Conservation (phyloP, 2,329 filamentous ascomycete genomes). For the Penicillium expansum region DNA sequence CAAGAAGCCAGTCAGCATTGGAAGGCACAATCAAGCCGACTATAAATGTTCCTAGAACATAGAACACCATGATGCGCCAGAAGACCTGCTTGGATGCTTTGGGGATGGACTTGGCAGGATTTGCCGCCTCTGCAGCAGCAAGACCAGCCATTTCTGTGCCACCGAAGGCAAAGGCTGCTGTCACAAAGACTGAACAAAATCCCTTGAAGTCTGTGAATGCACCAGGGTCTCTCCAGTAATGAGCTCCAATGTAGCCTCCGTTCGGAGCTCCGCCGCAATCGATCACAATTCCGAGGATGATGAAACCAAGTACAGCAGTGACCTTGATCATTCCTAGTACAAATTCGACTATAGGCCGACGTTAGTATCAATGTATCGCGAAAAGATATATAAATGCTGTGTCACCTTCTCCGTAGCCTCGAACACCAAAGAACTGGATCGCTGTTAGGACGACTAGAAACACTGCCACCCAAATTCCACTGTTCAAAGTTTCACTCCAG, state of each 20-base stretch:
- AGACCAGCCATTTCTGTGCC: conserved; percentile 56
- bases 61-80: conserved; percentile 53
- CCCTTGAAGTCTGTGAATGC: conserved; percentile 51
- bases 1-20: conserved; percentile 41
- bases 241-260: conserved; percentile 41
- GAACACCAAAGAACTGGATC: conserved; percentile 58
- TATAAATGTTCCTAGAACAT: conserved; percentile 47
- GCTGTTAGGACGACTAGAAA: conserved; percentile 53
- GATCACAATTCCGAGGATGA: conserved; percentile 72
- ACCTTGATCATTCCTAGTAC: conserved; percentile 58
- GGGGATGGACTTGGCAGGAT: conserved; percentile 51
- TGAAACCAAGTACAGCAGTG: conserved; percentile 59
- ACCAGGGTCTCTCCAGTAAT: conserved; percentile 36
- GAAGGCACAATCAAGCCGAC: conserved; percentile 48
- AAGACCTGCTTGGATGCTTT: conserved; percentile 52
- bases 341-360: conserved; percentile 51
- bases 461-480: conserved; percentile 56
- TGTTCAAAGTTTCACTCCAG: conserved; percentile 52
- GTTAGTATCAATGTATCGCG: background rate
- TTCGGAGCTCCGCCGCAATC: conserved; percentile 45
- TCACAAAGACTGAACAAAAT: conserved; percentile 58
- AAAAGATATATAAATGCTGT: no score
- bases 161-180: conserved; percentile 57
- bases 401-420: conserved; percentile 42
- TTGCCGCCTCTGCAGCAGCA: conserved; percentile 52